Base-by-base conservation (phyloP, 2,329 filamentous ascomycete species). In the Colletotrichum sp. region DNA sequence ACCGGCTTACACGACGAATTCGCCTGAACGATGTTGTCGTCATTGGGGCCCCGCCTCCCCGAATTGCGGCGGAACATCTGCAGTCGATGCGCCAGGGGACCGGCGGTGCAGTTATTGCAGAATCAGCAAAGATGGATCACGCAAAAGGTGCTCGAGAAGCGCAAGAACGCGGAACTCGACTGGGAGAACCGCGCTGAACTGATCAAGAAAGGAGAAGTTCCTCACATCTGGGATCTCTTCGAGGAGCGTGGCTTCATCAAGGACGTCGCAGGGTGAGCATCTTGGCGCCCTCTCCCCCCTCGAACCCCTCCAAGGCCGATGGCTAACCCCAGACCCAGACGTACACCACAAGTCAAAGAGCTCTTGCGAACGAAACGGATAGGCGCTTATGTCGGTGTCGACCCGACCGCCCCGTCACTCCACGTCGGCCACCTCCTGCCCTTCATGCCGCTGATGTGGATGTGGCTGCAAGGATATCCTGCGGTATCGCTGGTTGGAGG, bases 381-480 rank as follows among this genome's bases (percentile, higher is more conserved):
- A 79, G 93, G 93, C 77, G 93, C 91, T 75, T 97, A 97, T 80
- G 93, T 95, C 69, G 95, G 95, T 79, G 91, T 97, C 80, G 95
- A 97, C 81, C 94, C 95, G 7, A 97, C 95, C 1, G 94, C 94
- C 16, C 88, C 91, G 71, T 97, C 95, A 3, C 87, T 97, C 75
- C 95, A 97, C 80, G 88, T 97, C 62, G 95, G 95, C 73, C 94
- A 97, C 81, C 88, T 97, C 8, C 87, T 97, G 16, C 94, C 95
- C 26, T 88, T 96, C 70, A 97, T 97, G 95, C 91, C 94, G 18
- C 87, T 96, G 28, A 96, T 95, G 85, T 96, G 94, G 93, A 90
- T 96, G 87, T 95, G 95, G 85, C 87, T 96, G 78, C 88, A 96
- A 81, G 95, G 95, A 28, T 93, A 93, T 82, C 87, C 90, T 36